Conservation (phyloP, 2,329 filamentous ascomycete genomes). For the Penicillium sp. region DNA sequence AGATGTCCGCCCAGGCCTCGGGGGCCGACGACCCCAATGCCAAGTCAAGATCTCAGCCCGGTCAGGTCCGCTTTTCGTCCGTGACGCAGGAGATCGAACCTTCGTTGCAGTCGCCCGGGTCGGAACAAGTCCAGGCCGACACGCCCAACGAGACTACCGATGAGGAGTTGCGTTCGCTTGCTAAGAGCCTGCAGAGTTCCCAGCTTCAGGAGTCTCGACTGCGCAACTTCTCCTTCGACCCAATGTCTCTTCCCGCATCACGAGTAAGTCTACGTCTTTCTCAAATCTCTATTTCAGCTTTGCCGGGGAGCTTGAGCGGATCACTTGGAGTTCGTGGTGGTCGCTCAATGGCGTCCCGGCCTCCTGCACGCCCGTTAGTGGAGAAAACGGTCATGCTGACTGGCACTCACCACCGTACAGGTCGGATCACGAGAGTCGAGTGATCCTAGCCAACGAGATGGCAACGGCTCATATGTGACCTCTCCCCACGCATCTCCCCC, state of each 20-base stretch:
- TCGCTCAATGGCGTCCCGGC: neutral
- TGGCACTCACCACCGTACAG: conserved; percentile 23
- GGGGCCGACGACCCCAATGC: conserved; percentile 26
- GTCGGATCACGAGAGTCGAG: conserved; percentile 57
- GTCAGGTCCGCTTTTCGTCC: conserved; percentile 67
- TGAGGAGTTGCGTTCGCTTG: conserved; percentile 69
- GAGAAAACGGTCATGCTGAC: conserved; percentile 8
- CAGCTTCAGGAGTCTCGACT: conserved; percentile 79
- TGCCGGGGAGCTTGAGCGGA: neutral
- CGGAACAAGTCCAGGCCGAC: conserved; percentile 9
- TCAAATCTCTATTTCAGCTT: neutral
- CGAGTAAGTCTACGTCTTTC: conserved; percentile 37
- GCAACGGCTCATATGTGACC: conserved; percentile 61
- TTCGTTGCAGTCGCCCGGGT: conserved; percentile 25
- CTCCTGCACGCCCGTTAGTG: neutral
- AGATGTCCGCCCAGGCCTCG: conserved; percentile 24
- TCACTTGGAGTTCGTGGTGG: neutral
- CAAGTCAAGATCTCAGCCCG: conserved; percentile 32
- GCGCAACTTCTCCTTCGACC: conserved; percentile 85
- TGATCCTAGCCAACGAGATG: conserved; percentile 55
- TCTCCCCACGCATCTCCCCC: conserved; percentile 68
- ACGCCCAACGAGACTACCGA: conserved; percentile 34
- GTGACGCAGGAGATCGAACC: conserved; percentile 68
- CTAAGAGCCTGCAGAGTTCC: conserved; percentile 68
- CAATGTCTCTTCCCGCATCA: conserved; percentile 73